Base-by-base conservation (phyloP, 2,329 filamentous ascomycete genomes). In the Nannizzia gypsea region DNA sequence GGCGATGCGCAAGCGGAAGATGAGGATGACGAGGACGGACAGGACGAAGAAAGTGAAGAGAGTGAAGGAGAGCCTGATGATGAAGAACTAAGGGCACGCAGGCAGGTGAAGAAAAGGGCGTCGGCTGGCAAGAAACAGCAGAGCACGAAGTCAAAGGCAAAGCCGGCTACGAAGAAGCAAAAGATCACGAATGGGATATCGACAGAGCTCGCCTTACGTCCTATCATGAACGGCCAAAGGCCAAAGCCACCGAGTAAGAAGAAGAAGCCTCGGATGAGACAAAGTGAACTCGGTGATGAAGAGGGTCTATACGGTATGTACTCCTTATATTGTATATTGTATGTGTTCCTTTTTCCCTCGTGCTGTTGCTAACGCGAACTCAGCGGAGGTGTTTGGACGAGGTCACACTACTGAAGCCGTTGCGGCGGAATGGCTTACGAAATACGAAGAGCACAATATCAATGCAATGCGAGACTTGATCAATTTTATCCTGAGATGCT, bases 401-500 rank as follows among this genome's bases (percentile, higher is more conserved):
- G 78, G 74, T 57, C 77, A 80, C 64, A 77, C 76, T 42, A 69
- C 80, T 24, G 81, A 85, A 60, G 78, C 81, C 38, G 80, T 81
- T 31, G 80, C 81, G 11, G 78, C 80, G 38, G 74, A 79, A 59
- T 86, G 83, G 83, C 71, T 85, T 52, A 72, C 76, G 58, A 71
- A 73, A 50, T 85, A 85, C 70, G 75, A 81, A 58, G 73, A 79
- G 57, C 73, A 84, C 64, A 81, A 82, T 64, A 73, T 79, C 22
- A 70, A 71, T 40, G 82, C 81, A 4, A 72, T 86, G 66, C 76
- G 78, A 54, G 81, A 84, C 61, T 68, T 86, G 58, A 74, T 86
- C 69, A 86, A 84, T 67, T 81, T 86, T 59, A 77, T 85, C 22
- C 72, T 86, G 17, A 78, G 79, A 65, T 81, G 88, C 63, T 84